Percentiles rank a stretch among this genome's conserved stretches.
Conservation (phyloP, 2,329 filamentous ascomycete genomes). For the Diaporthe ilicicola region DNA sequence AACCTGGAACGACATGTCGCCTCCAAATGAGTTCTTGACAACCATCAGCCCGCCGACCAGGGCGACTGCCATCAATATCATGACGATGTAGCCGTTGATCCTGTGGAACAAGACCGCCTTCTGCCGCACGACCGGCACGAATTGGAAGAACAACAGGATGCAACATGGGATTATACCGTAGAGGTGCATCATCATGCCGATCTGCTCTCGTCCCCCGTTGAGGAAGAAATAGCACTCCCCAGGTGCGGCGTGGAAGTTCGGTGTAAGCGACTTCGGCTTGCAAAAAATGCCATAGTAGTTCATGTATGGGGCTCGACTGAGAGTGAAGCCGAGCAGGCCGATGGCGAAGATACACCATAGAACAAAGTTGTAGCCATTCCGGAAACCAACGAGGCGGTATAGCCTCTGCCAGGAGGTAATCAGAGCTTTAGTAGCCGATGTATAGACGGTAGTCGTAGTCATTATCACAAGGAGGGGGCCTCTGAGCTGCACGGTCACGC, state of each 20-base stretch:
- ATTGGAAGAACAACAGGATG: conserved; percentile 56
- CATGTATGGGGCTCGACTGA: conserved; percentile 59
- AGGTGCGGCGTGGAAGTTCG: conserved; percentile 30
- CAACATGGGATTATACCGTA: conserved; percentile 53
- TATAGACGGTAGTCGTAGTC: neutral
- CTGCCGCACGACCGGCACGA: conserved; percentile 56
- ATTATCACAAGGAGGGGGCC: neutral
- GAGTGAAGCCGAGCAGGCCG: conserved; percentile 55
- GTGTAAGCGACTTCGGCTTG: conserved; percentile 34
- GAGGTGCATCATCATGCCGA: conserved; percentile 57
- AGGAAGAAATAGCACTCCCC: conserved; percentile 34
- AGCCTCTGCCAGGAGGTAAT: conserved; percentile 40
- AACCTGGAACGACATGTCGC: conserved; percentile 58
- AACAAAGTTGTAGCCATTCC: conserved; percentile 64
- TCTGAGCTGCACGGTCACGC: neutral
- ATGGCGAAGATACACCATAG: conserved; percentile 60
- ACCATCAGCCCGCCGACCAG: conserved; percentile 64
- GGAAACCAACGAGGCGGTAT: conserved; percentile 61
- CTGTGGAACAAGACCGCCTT: conserved; percentile 63
- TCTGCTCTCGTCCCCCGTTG: conserved; percentile 37
- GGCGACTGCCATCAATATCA: conserved; percentile 55
- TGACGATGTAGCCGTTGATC: conserved; percentile 65
- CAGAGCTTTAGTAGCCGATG: neutral
- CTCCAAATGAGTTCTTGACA: conserved; percentile 59
- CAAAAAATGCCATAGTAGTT: conserved; percentile 53